phyloP scores from a whole-genome alignment of 2,329 filamentous ascomycete genomes.

The Cladosporium sp. region DNA sequence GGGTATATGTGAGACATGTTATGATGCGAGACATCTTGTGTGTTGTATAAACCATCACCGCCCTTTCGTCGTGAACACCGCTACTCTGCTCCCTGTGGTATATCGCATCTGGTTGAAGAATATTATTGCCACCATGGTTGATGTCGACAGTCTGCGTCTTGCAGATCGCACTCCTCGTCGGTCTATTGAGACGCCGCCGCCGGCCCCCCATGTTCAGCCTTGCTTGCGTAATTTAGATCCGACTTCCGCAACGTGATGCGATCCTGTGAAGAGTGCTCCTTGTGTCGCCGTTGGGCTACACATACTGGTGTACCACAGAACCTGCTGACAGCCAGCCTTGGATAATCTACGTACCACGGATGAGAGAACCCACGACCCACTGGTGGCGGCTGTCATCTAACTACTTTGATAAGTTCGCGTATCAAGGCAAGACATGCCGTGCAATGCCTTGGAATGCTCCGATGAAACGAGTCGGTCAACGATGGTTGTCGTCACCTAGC shows the following conservation, averaged over 20 bases:
- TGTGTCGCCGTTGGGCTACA: background rate
- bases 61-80: background rate
- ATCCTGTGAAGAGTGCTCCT: background rate
- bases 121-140: background rate
- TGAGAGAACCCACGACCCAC: background rate
- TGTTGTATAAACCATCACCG: constrained; percentile 5
- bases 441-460: background rate
- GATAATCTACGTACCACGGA: background rate
- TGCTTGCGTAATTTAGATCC: background rate
- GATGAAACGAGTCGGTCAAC: constrained; percentile 1
- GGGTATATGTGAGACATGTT: constrained; percentile 5
- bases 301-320: background rate
- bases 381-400: constrained; percentile 5
- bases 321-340: background rate
- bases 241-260: background rate
- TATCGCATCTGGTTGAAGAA: constrained; percentile 1
- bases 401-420: background rate
- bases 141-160: background rate
- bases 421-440: background rate
- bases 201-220: background rate
- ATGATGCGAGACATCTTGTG: background rate
- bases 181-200: background rate
- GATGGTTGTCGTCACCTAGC: background rate
- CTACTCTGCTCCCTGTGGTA: constrained; percentile 2
- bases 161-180: background rate